Base-by-base conservation (phyloP, 768 basidiomycete species). In the Strobilomyces dryophilus region DNA sequence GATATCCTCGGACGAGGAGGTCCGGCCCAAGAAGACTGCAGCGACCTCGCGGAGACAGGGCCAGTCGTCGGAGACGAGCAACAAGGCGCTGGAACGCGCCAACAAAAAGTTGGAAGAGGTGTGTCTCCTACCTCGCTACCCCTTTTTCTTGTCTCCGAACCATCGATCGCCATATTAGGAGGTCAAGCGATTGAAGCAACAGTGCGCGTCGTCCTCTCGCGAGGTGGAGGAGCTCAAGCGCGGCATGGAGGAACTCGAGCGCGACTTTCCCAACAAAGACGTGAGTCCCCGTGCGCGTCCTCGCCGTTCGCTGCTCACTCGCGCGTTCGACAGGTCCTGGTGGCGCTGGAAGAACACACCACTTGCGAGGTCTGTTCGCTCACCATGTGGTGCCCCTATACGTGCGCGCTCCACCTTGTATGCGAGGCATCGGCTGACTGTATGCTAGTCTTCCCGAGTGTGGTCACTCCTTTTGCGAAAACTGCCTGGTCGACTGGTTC, bases 401-500 rank as follows among this genome's bases (percentile, higher is more conserved):
- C 77, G 87, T 88, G 59, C 39, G 84, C 72, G 18, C 41, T 37
- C 31, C 42, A 12, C 52, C 24, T 1, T 47, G 49, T 57, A 50
- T 39, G 49, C 17, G 35, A 24, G 26, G 48, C 32, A 51, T 6
- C 9, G 11, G 2, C 11, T 18, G 36, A 64, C 37, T 29, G 26
- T 32, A 32, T 51, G 20, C 26, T 59, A 89, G 87, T 6, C 73
- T 89, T 20, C 67, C 79, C 7, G 76, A 75, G 37, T 90, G 87
- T 50, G 87, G 87, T 3, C 87, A 90, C 66, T 79, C 80, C 0
- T 88, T 84, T 62, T 90, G 87, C 62, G 70, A 78, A 55, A 64
- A 64, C 6, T 89, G 87, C 58, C 72, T 89, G 8, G 72, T 74
- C 43, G 79, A 82, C 59, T 77, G 76, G 76, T 79, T 80, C 56